These are phyloP conservation scores for Hanseniaspora nectarophila DNA, from an alignment of 805 yeast species.

Conservation along the genomic window DNA sequence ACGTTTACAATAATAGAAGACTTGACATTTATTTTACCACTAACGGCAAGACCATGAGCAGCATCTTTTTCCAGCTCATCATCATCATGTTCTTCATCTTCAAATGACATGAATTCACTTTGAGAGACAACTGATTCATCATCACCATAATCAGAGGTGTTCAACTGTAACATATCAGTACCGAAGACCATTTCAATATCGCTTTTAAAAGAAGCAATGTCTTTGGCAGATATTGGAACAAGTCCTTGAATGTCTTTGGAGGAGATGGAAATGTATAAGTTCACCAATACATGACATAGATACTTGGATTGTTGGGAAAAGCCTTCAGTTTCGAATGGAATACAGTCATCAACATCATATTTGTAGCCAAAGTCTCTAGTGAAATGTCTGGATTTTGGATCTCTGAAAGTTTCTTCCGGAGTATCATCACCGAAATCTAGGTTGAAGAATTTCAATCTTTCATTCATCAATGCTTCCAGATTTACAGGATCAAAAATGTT, in stretches of 20 bases:
- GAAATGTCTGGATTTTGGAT: constrained; percentile 33
- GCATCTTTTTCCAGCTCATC: constrained; percentile 28
- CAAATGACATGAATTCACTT: constrained; percentile 28
- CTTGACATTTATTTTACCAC: constrained; percentile 50
- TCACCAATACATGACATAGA: constrained; percentile 66
- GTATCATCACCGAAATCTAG: constrained; percentile 42
- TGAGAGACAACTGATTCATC: constrained; percentile 35
- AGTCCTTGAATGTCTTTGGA: constrained; percentile 65
- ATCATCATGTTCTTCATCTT: constrained; percentile 21
- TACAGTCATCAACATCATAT: constrained; percentile 28
- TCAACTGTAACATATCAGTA: constrained; percentile 36
- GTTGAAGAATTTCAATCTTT: constrained; percentile 33
- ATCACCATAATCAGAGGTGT: constrained; percentile 23
- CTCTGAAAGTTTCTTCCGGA: constrained; percentile 24
- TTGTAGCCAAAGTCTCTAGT: constrained; percentile 29
- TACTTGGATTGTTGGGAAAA: constrained; percentile 60
- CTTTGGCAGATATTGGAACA: constrained; percentile 54
- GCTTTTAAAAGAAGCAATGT: constrained; percentile 38
- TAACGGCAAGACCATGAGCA: constrained; percentile 30
- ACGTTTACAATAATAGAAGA: constrained; percentile 66
- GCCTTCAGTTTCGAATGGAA: constrained; percentile 68
- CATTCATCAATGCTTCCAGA: constrained; percentile 21
- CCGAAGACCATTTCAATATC: constrained; percentile 40
- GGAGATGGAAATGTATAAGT: constrained; percentile 63
- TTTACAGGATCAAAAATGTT: constrained; percentile 20